Conservation (phyloP, 306 rosid genomes). For the Psophocarpus tetragonolobus region DNA sequence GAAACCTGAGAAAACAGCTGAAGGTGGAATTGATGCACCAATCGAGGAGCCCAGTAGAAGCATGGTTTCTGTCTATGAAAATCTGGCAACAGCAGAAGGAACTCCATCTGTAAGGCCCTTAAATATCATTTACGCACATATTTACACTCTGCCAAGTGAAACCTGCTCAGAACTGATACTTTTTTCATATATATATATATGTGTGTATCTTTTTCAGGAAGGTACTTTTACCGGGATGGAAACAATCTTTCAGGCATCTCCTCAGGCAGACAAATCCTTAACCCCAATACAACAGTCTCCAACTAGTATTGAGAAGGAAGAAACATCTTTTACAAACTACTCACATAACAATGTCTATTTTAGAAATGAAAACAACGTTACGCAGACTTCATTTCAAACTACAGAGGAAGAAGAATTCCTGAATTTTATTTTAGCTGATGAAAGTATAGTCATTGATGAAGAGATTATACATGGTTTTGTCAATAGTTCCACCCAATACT, state of each 20-base stretch:
- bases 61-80: conserved; percentile 27
- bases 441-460: neutral
- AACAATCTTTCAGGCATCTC: neutral
- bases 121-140: neutral
- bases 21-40: neutral
- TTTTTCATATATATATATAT: neutral
- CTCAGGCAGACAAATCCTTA: neutral
- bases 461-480: neutral
- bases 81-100: neutral
- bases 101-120: conserved; percentile 49
- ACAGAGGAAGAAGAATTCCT: neutral
- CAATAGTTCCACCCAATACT: neutral
- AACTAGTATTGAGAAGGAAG: neutral
- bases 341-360: neutral
- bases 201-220: conserved; percentile 41
- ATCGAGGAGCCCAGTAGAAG: conserved; percentile 35
- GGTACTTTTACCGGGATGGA: neutral
- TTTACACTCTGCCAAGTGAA: neutral
- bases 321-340: neutral
- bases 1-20: conserved; percentile 35
- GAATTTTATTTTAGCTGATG: neutral
- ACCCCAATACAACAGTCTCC: neutral
- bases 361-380: neutral
- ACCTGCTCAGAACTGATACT: neutral
- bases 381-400: neutral